Conservation (phyloP, 1,284 basidiomycete species). For the Rhodotorula sp. region DNA sequence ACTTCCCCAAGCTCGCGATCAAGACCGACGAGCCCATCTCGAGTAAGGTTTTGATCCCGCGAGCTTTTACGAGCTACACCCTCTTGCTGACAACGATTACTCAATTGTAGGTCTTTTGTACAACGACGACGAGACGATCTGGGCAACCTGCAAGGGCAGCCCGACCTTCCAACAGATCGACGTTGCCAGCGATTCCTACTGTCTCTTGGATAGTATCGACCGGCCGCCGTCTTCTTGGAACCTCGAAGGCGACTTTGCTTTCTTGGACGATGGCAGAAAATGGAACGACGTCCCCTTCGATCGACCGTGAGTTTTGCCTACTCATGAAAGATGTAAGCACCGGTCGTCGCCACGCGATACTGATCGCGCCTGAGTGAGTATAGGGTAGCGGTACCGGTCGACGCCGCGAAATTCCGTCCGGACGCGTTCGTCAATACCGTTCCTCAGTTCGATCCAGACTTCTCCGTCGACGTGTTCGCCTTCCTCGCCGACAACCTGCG, state of each 20-base stretch:
- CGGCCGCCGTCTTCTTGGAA: constrained; percentile 25
- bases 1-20: constrained; percentile 38
- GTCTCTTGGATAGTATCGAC: constrained; percentile 33
- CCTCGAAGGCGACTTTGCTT: constrained; percentile 52
- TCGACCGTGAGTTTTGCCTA: constrained; percentile 1
- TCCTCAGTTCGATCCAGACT: constrained; percentile 33
- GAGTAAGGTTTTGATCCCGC: constrained; percentile 1
- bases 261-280: constrained; percentile 49
- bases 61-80: not conserved
- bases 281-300: constrained; percentile 21
- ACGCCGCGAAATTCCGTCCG: constrained; percentile 17
- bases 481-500: constrained; percentile 32
- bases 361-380: not conserved
- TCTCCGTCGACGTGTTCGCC: constrained; percentile 20
- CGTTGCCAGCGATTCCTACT: constrained; percentile 33
- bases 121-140: constrained; percentile 41
- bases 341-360: not conserved
- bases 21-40: constrained; percentile 35
- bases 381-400: constrained; percentile 6
- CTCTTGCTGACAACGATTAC: not conserved
- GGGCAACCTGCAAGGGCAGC: constrained; percentile 26
- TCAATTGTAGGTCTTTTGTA: constrained; percentile 26
- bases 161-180: constrained; percentile 36
- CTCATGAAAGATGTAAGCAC: not conserved
- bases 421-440: constrained; percentile 19